phyloP scores from a whole-genome alignment of 352 stramenopile species.

The Phytophthora crassamura region DNA sequence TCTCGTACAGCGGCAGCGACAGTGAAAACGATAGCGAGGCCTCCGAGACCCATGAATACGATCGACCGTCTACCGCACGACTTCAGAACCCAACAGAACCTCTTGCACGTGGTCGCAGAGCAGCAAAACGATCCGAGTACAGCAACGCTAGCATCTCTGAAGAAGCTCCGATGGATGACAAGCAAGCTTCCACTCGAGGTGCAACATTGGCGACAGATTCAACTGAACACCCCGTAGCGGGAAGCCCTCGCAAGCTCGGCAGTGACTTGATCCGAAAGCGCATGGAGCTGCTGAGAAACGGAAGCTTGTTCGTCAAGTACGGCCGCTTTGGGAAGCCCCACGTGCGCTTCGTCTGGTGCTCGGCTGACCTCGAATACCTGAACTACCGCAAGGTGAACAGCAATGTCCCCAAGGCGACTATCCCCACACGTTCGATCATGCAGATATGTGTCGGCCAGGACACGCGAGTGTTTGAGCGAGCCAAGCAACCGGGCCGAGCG shows the following conservation, averaged over 20 bases:
- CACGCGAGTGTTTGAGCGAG: slow-evolving; percentile 71
- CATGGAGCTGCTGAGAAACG: slow-evolving; percentile 76
- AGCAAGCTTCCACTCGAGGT: slow-evolving; percentile 17
- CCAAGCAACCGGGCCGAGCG: slow-evolving; percentile 53
- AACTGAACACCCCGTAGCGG: slow-evolving; percentile 3
- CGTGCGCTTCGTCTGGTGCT: slow-evolving; percentile 86
- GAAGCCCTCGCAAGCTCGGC: slow-evolving; percentile 33
- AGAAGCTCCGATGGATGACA: slow-evolving; percentile 3
- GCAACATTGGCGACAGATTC: slow-evolving; percentile 13
- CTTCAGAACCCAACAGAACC: slow-evolving; percentile 6
- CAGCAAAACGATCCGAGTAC: slow-evolving; percentile 20
- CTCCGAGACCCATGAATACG: slow-evolving; percentile 31
- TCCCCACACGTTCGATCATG: slow-evolving; percentile 58
- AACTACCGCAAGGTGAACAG: slow-evolving; percentile 73
- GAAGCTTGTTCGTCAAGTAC: slow-evolving; percentile 84
- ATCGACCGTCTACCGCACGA: slow-evolving; percentile 13
- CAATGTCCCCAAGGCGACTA: slow-evolving; percentile 56
- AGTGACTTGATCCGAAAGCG: slow-evolving; percentile 70
- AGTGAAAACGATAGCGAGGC: slow-evolving; percentile 63
- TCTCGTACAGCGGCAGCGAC: slow-evolving; percentile 42
- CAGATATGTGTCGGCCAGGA: slow-evolving; percentile 54
- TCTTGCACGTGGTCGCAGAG: slow-evolving; percentile 3
- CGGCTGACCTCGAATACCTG: slow-evolving; percentile 73
- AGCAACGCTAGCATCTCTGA: slow-evolving; percentile 27
- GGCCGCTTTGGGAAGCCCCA: slow-evolving; percentile 77